Evolutionary conservation across 352 stramenopile species (phyloP).

Genomic region (Plasmopara viticola): DNA sequence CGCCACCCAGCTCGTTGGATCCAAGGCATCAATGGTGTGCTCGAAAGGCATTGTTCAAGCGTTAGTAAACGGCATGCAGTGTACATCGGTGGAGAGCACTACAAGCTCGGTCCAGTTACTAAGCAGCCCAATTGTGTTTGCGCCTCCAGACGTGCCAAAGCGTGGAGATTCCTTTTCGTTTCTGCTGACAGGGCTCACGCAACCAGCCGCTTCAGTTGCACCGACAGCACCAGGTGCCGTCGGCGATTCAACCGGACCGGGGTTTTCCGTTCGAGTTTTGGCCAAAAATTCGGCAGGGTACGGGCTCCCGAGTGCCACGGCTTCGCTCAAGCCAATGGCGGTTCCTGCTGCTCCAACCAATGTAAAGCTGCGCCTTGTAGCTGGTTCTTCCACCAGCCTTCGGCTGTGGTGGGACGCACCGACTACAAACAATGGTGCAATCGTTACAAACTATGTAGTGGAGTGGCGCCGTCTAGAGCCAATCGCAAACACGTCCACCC

Average conservation of each 20-base stretch:
- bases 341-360: constrained; percentile 65
- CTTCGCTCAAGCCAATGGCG: constrained; percentile 84
- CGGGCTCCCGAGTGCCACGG: constrained; percentile 42
- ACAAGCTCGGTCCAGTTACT: constrained; percentile 29
- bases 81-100: constrained; percentile 37
- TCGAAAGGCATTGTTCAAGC: constrained; percentile 25
- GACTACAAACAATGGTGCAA: constrained; percentile 70
- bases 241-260: constrained; percentile 28
- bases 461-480: constrained; percentile 64
- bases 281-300: constrained; percentile 63
- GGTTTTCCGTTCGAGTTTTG: constrained; percentile 58
- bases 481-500: constrained; percentile 2
- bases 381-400: constrained; percentile 55
- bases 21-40: constrained; percentile 43
- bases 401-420: constrained; percentile 86
- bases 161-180: constrained; percentile 42
- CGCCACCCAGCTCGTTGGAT: constrained; percentile 27
- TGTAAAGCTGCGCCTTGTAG: constrained; percentile 74
- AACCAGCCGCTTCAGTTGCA: constrained; percentile 24
- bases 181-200: constrained; percentile 41
- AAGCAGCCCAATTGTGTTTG: constrained; percentile 20
- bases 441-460: constrained; percentile 83
- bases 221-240: constrained; percentile 30
- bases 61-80: constrained; percentile 35
- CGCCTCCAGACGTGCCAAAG: constrained; percentile 44